A percentile compares a stretch with the other conserved stretches of the same genome.
phyloP scores from a whole-genome alignment of 768 basidiomycete genomes.

The Lactarius pseudohatsudake region DNA sequence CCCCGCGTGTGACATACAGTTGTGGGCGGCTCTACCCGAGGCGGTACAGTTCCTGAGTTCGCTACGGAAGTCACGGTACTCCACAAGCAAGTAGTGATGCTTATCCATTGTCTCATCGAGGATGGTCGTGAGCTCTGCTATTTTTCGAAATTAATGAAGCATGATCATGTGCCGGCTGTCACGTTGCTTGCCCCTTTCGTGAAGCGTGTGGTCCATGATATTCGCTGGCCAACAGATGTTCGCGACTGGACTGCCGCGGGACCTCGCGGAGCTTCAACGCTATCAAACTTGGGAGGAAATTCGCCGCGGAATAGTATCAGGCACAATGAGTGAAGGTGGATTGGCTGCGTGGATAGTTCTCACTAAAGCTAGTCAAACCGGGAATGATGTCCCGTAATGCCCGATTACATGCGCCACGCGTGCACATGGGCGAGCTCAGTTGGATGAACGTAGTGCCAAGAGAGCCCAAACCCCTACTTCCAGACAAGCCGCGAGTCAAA shows the following conservation, averaged over 20 bases:
- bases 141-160: neutral
- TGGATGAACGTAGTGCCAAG: neutral
- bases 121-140: neutral
- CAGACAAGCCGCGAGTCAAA: neutral
- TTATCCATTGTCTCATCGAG: neutral
- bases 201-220: conserved; percentile 36
- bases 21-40: neutral
- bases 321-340: conserved; percentile 24
- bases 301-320: conserved; percentile 9
- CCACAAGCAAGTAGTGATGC: neutral
- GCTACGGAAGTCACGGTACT: neutral
- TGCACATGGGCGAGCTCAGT: neutral
- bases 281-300: conserved; percentile 28
- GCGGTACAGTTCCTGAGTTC: neutral
- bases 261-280: conserved; percentile 32
- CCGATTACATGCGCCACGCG: neutral
- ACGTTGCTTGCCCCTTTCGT: neutral
- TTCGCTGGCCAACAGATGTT: conserved; percentile 36
- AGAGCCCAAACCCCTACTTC: neutral
- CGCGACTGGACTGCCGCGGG: conserved; percentile 35
- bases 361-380: neutral
- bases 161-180: neutral
- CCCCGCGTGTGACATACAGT: neutral
- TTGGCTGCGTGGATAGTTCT: neutral
- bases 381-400: neutral